phyloP scores from a whole-genome alignment of 176 grass and related monocot species.

The Coix lacrymajobi region DNA sequence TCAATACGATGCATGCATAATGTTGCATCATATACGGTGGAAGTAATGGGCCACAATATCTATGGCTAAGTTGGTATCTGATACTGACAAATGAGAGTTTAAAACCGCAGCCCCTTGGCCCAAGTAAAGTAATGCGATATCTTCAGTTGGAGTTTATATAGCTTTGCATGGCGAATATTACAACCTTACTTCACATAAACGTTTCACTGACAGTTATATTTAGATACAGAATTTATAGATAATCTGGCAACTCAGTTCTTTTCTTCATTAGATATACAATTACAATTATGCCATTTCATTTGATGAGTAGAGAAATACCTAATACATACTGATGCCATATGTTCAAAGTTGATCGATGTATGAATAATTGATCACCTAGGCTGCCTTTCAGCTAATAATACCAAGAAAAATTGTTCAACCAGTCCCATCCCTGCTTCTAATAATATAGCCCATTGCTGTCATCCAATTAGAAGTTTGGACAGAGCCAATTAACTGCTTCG shows the following conservation, averaged over 20 bases:
- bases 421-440: neutral
- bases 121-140: constrained; percentile 1
- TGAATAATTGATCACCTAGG: neutral
- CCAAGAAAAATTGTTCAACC: neutral
- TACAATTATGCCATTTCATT: neutral
- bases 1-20: neutral
- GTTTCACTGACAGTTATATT: neutral
- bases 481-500: neutral
- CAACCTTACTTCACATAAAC: neutral
- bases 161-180: neutral
- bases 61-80: neutral
- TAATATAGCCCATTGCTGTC: neutral
- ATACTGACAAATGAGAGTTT: neutral
- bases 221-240: neutral
- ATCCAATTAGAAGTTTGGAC: neutral
- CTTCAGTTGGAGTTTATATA: neutral
- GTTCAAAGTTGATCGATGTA: neutral
- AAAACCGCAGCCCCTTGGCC: neutral
- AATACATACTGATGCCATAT: neutral
- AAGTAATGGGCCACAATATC: neutral
- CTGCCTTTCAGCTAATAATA: neutral
- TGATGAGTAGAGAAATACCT: neutral
- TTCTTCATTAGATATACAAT: neutral
- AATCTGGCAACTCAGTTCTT: neutral
- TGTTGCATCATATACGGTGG: neutral